phyloP scores from a whole-genome alignment of 345 rosid species.

The Raphanus sativus region DNA sequence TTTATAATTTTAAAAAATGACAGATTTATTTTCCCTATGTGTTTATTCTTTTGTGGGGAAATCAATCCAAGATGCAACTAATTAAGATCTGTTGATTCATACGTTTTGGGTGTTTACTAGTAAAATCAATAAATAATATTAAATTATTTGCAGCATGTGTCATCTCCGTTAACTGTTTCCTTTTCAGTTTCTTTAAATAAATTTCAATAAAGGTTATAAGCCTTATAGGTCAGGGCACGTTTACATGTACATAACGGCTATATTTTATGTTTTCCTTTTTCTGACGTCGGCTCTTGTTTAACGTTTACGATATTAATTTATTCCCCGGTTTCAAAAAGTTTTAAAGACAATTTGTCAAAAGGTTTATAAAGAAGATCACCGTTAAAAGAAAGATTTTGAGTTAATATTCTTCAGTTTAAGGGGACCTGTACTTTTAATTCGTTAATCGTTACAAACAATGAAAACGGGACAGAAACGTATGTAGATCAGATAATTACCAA shows the following conservation, averaged over 20 bases:
- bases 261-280: not conserved
- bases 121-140: not conserved
- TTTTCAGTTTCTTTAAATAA: conserved; percentile 10
- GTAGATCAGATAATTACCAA: not conserved
- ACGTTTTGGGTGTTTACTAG: conserved; percentile 30
- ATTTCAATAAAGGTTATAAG: conserved; percentile 7
- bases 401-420: not conserved
- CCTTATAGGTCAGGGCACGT: not conserved
- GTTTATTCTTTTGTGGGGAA: not conserved
- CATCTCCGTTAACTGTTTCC: conserved; percentile 20
- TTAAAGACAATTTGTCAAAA: not conserved
- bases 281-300: conserved; percentile 17
- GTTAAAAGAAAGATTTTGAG: not conserved
- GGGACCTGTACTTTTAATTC: not conserved
- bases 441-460: not conserved
- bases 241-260: conserved; percentile 29
- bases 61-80: conserved; percentile 27
- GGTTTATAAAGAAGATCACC: not conserved
- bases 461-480: not conserved
- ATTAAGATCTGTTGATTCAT: conserved; percentile 36
- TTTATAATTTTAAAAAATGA: not conserved
- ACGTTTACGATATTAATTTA: conserved; percentile 2
- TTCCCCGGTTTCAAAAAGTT: not conserved
- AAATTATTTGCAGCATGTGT: not conserved
- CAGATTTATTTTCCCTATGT: not conserved